Evolutionary conservation across 352 stramenopile genomes (phyloP).

Genomic region (Globisporangium nodosum): DNA sequence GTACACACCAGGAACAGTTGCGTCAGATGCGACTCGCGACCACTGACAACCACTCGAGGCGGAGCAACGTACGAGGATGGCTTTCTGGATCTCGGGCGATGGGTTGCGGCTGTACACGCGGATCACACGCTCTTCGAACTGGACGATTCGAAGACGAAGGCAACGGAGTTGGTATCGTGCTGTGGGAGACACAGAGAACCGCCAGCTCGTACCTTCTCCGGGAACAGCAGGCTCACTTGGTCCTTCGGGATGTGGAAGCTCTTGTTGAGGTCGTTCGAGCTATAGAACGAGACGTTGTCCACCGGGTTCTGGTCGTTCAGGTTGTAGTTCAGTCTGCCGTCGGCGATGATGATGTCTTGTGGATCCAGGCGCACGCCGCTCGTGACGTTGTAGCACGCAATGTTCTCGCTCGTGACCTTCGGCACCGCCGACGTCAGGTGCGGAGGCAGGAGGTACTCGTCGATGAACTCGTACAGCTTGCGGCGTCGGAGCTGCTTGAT

Average conservation of each 20-base stretch:
- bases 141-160: not conserved
- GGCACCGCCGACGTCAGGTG: constrained; percentile 49
- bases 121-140: constrained; percentile 83
- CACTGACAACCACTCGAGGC: too few species aligned
- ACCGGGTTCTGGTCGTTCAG: constrained; percentile 78
- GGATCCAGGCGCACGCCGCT: constrained; percentile 35
- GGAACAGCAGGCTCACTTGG: constrained; percentile 77
- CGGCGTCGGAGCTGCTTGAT: constrained; percentile 69
- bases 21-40: too few species aligned
- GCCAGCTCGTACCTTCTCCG: constrained; percentile 56
- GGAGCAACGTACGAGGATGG: constrained; percentile 40
- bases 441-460: constrained; percentile 65
- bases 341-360: constrained; percentile 78
- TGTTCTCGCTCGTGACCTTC: constrained; percentile 44
- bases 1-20: not conserved
- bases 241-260: constrained; percentile 80
- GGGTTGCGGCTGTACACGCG: constrained; percentile 69
- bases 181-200: not conserved
- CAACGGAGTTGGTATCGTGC: not conserved
- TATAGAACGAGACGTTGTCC: constrained; percentile 81
- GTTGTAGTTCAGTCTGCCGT: constrained; percentile 84
- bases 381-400: constrained; percentile 47
- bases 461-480: constrained; percentile 83
- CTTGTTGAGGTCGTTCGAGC: constrained; percentile 45
- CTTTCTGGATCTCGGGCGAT: constrained; percentile 38